Base-by-base conservation (phyloP, 805 yeast genomes). In the Sungouiella thailandica region DNA sequence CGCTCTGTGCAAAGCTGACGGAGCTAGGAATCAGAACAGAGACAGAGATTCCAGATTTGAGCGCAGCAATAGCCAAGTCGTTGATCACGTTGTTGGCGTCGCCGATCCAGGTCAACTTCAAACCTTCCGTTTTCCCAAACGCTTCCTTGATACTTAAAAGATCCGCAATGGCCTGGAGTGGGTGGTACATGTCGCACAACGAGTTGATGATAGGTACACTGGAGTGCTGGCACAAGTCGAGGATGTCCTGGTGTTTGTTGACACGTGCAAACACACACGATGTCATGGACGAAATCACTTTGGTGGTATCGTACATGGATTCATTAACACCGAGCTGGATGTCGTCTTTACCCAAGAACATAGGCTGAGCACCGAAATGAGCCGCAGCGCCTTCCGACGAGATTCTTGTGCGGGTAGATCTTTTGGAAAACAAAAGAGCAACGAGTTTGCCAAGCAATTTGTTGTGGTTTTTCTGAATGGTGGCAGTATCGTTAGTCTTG, bases 211-310 rank as follows among this genome's bases (percentile, higher is more conserved):
- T 83, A 5, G 98, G 98, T 3, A 87, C 97, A 1, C 76, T 57
- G 0, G 96, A 86, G 55, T 86, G 78, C 50, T 81, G 65, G 34
- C 88, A 79, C 34, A 93, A 68, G 36, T 80, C 82, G 50, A 72
- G 75, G 46, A 93, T 89, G 40, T 90, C 96, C 16, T 76, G 68
- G 53, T 93, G 96, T 17, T 76, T 66, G 44, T 86, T 80, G 13
- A 93, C 98, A 53, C 98, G 79, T n/a, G 97, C 98, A 65, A 93
- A 89, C 5, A 93, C 78, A 43, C 95, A 83, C n/a, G 96, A 82
- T 2, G 94, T 85, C 98, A 93, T 93, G 2, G 97, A 88, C 10
- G 95, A 83, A 4, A 93, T 75, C 23, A 93, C 95, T 45, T 76
- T 79, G 12, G 96, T 74, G 2, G 97, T 83, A 58, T 93, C 98